Evolutionary conservation across 148 eudicot species (phyloP), one percentile per base, ranked within the genome.

Genomic region (Silene uniflora): DNA sequence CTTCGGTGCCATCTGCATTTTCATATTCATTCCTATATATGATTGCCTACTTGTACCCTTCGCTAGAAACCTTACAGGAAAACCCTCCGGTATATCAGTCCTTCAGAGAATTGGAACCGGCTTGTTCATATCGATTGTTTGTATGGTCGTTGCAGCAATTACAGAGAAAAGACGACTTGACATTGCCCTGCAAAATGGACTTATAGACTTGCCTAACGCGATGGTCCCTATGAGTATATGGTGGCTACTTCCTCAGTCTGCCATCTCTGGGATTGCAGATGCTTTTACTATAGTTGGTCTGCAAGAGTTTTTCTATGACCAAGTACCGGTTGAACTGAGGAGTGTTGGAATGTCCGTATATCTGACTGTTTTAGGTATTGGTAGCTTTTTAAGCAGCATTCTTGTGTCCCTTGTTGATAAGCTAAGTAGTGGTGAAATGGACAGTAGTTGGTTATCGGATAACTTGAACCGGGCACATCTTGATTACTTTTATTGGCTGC

Each of bases 221-320:
- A 81, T 69, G 0, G 80, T 91, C 24, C 96, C 93, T 1, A 89
- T 91, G 90, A 84, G 84, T 16, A 77, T 91, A 2, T 86, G 87
- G 85, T 89, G 97, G 93, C 65, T 91, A 77, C 71, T 87, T 56
- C 97, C 93, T 6, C 96, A 89, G 69, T 84, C 87, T 68, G 63
- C 61, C 5, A 17, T 91, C 73, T 79, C 73, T 58, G 97, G 93
- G 3, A 52, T 80, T 16, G 72, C 88, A 9, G 86, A 86, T 39
- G 88, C 78, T 0, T 84, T 88, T 76, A 75, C 89, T n/a, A 76
- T 84, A 77, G 83, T 91, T 47, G 97, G 97, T 10, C 35, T 89
- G 80, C 97, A 91, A 77, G 93, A 91, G 58, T 83, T 87, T 44
- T 89, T 91, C 78, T 91, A 91, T 46, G 87, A 82, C 35, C 86